A percentile compares a stretch with the other conserved stretches of the same genome.
These are phyloP conservation scores for Stemphylium lycopersici DNA, from an alignment of 2,329 filamentous ascomycete genomes.

Conservation along the genomic window DNA sequence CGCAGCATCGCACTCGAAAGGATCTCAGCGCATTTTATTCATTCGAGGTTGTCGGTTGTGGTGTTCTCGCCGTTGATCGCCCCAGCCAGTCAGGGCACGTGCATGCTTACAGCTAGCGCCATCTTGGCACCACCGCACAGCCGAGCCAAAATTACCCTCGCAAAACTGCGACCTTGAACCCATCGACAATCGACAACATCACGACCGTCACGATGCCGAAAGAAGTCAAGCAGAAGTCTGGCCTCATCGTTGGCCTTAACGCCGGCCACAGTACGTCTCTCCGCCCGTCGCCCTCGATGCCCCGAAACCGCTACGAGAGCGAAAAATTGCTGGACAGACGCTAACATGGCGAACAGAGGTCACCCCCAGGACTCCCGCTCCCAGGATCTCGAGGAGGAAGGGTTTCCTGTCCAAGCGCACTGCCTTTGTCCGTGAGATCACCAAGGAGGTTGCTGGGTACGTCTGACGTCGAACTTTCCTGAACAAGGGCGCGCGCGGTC, in stretches of 20 bases:
- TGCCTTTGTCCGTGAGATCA: conserved; percentile 93
- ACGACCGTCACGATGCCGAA: conserved; percentile 56
- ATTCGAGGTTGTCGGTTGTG: background rate
- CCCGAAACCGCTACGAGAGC: conserved; percentile 9
- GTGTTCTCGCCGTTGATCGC: background rate
- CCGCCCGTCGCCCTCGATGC: conserved; percentile 24
- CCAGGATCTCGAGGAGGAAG: conserved; percentile 73
- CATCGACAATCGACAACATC: conserved; percentile 41
- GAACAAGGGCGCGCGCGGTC: background rate
- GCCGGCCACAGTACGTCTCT: conserved; percentile 67
- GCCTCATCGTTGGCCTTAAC: conserved; percentile 66
- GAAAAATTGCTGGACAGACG: conserved; percentile 22
- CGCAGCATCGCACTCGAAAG: background rate
- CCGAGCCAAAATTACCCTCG: conserved; percentile 27
- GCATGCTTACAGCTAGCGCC: conserved; percentile 26
- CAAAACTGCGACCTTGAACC: conserved; percentile 16
- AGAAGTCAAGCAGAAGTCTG: conserved; percentile 61
- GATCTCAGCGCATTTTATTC: too few relatives aligned
- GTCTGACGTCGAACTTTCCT: conserved; percentile 45
- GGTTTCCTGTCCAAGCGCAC: conserved; percentile 97
- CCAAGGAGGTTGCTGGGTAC: conserved; percentile 97
- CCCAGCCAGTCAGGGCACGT: conserved; percentile 9
- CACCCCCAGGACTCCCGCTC: conserved; percentile 58
- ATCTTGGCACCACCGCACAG: conserved; percentile 26
- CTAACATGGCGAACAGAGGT: conserved; percentile 52